These are phyloP conservation scores for Cercophora sp. DNA, from an alignment of 495 filamentous ascomycete species.

Conservation along the genomic window DNA sequence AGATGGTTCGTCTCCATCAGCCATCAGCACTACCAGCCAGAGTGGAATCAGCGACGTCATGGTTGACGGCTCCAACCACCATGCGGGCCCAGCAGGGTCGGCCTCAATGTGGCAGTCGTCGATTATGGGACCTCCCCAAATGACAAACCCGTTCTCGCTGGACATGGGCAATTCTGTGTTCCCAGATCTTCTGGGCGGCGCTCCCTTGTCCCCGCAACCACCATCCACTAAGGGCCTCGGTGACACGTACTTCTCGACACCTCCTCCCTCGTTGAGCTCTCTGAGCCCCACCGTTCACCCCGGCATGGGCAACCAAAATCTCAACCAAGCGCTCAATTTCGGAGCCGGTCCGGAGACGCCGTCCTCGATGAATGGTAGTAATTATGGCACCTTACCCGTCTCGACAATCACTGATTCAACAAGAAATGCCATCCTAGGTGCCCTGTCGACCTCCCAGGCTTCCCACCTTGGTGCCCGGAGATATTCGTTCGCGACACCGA, in stretches of 20 bases:
- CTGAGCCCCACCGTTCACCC: conserved; percentile 50
- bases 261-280: conserved; percentile 65
- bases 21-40: conserved; percentile 87
- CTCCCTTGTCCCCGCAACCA: conserved; percentile 60
- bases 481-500: conserved; percentile 68
- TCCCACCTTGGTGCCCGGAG: conserved; percentile 69
- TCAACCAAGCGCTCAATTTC: conserved; percentile 59
- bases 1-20: conserved; percentile 91
- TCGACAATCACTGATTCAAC: conserved; percentile 89
- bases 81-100: conserved; percentile 36
- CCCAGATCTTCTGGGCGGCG: conserved; percentile 56
- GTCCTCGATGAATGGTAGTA: conserved; percentile 62
- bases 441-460: conserved; percentile 65
- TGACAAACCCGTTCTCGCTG: conserved; percentile 59
- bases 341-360: conserved; percentile 61
- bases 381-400: conserved; percentile 52
- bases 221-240: conserved; percentile 47
- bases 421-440: conserved; percentile 77
- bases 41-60: conserved; percentile 90
- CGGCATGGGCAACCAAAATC: conserved; percentile 48
- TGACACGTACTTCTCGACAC: conserved; percentile 56
- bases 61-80: conserved; percentile 74
- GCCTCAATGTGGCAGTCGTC: conserved; percentile 60
- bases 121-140: conserved; percentile 57
- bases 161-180: conserved; percentile 54